These are phyloP conservation scores for Phytopythium boreale DNA, from an alignment of 352 stramenopile species.

Conservation along the genomic window DNA sequence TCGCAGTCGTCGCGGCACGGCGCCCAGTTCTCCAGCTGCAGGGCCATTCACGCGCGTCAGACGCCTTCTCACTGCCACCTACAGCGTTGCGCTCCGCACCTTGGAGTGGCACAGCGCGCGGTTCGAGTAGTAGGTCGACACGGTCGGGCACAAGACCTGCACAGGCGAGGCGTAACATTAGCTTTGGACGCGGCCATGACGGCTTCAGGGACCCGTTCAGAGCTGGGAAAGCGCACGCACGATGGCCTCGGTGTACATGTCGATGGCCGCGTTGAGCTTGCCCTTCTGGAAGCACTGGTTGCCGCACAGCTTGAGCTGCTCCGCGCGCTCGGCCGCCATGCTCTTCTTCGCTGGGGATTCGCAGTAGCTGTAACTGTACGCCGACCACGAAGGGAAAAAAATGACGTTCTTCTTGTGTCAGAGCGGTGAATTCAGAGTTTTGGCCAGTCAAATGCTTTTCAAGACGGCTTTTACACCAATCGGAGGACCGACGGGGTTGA, in stretches of 20 bases:
- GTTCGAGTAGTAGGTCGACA: conserved; percentile 80
- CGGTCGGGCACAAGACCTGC: conserved; percentile 51
- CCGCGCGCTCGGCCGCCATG: conserved; percentile 38
- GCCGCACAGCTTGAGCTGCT: conserved; percentile 74
- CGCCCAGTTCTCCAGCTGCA: conserved; percentile 55
- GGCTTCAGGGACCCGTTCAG: background rate
- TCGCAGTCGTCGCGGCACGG: conserved; percentile 64
- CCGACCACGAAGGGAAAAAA: too few species aligned
- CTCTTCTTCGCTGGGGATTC: too few species aligned
- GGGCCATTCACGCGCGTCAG: background rate
- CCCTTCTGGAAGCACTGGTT: conserved; percentile 81
- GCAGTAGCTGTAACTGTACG: too few species aligned
- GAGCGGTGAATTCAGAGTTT: too few species aligned
- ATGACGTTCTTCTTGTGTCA: too few species aligned
- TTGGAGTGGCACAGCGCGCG: conserved; percentile 73
- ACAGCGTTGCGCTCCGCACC: conserved; percentile 13
- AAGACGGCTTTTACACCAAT: too few species aligned
- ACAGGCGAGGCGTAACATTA: background rate
- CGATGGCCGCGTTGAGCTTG: conserved; percentile 74
- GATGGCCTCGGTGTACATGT: conserved; percentile 87
- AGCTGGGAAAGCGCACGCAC: conserved; percentile 23
- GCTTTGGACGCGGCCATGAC: background rate
- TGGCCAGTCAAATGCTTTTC: too few species aligned
- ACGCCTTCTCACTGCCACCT: background rate
- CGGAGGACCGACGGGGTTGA: too few species aligned